A percentile compares a stretch with the other conserved stretches of the same genome.
These are phyloP conservation scores for Sporothrix phasma DNA, from an alignment of 2,329 filamentous ascomycete genomes.

Conservation along the genomic window DNA sequence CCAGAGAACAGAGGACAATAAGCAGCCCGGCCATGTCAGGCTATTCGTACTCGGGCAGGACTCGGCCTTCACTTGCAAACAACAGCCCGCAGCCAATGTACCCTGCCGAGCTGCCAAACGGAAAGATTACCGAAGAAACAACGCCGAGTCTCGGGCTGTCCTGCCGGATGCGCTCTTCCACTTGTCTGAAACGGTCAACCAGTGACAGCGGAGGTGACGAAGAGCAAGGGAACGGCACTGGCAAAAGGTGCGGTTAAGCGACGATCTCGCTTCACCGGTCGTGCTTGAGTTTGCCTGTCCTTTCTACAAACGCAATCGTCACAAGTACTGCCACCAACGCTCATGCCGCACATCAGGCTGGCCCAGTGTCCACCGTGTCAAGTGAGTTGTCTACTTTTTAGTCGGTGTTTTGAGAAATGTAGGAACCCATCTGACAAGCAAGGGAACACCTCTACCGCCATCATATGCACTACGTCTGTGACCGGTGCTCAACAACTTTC, in stretches of 20 bases:
- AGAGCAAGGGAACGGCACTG: background rate
- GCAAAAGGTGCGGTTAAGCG: slow-evolving; percentile 16
- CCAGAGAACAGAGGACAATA: background rate
- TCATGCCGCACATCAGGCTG: slow-evolving; percentile 30
- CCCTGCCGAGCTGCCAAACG: background rate
- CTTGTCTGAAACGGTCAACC: background rate
- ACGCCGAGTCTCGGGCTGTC: background rate
- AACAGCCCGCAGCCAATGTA: background rate
- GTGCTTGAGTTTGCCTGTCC: slow-evolving; percentile 27
- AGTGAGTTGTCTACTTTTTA: too few species aligned
- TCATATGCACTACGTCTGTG: slow-evolving; percentile 27
- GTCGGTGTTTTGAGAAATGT: too few species aligned
- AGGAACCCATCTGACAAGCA: background rate
- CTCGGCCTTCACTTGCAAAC: background rate
- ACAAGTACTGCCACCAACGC: slow-evolving; percentile 27
- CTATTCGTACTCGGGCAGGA: background rate
- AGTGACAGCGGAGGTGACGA: slow-evolving; percentile 9
- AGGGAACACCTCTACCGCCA: slow-evolving; percentile 32
- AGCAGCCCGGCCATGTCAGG: background rate
- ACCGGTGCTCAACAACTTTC: slow-evolving; percentile 30
- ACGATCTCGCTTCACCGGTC: background rate
- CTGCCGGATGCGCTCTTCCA: background rate
- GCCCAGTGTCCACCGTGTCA: slow-evolving; percentile 31
- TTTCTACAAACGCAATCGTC: slow-evolving; percentile 31
- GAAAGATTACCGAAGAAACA: background rate